phyloP scores from a whole-genome alignment of 345 rosid genomes.

The Moricandia moricandioides region DNA sequence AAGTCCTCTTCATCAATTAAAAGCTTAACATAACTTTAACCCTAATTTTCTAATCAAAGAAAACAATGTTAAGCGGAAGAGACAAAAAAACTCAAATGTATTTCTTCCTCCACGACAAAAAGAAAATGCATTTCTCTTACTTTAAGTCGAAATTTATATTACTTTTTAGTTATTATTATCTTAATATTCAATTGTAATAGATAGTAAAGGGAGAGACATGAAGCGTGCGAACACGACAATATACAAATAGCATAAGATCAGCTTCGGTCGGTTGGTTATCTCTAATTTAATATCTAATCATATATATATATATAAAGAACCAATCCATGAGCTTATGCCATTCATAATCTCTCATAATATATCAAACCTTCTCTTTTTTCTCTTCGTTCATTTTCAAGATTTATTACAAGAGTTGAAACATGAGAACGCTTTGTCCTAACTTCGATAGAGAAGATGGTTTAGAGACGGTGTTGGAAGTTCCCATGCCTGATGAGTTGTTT shows the following conservation, averaged over 20 bases:
- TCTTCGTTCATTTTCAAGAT: constrained; percentile 7
- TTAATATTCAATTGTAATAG: not conserved
- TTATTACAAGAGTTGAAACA: constrained; percentile 22
- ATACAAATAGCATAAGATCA: constrained; percentile 36
- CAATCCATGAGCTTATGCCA: constrained; percentile 17
- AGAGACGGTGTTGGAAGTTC: constrained; percentile 87
- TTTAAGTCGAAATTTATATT: not conserved
- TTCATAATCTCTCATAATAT: constrained; percentile 18
- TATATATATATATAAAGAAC: constrained; percentile 11
- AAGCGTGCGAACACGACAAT: constrained; percentile 46
- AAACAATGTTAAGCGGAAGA: not conserved
- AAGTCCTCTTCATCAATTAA: constrained; percentile 23
- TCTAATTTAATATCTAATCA: constrained; percentile 14
- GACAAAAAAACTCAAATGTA: constrained; percentile 18
- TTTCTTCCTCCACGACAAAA: constrained; percentile 7
- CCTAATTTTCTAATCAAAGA: not conserved
- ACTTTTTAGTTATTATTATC: not conserved
- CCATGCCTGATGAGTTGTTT: constrained; percentile 82
- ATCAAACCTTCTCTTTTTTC: not conserved
- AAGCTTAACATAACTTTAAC: not conserved
- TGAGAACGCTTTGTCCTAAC: constrained; percentile 88
- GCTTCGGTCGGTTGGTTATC: constrained; percentile 38
- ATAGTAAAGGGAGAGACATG: constrained; percentile 35
- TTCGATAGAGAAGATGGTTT: constrained; percentile 72
- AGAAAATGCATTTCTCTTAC: not conserved